These are phyloP conservation scores for Selaginella tamariscina DNA, from an alignment of 75 land plant genomes.

Conservation along the genomic window DNA sequence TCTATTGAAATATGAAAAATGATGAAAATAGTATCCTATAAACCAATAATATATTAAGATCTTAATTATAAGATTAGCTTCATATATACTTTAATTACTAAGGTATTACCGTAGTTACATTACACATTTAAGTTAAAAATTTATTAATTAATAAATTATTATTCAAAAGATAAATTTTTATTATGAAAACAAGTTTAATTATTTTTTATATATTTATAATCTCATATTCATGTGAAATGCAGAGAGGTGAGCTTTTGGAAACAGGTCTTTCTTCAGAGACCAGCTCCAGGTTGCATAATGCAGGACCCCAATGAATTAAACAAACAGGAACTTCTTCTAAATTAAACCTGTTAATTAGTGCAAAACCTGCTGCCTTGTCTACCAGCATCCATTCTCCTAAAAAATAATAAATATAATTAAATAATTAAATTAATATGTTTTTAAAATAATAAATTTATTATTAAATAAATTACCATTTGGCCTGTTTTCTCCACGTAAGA, in stretches of 20 bases:
- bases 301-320: slow-evolving; percentile 62
- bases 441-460: too few relatives aligned
- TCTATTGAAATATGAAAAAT: too few relatives aligned
- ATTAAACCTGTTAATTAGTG: slow-evolving; percentile 48
- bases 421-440: neutral
- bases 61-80: too few relatives aligned
- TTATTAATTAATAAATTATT: too few relatives aligned
- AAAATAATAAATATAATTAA: neutral
- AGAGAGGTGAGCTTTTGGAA: slow-evolving; percentile 50
- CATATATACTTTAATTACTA: too few relatives aligned
- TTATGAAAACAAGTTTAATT: too few relatives aligned
- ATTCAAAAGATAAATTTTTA: too few relatives aligned
- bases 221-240: slow-evolving; percentile 53
- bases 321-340: slow-evolving; percentile 45
- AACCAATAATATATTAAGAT: too few relatives aligned
- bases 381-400: slow-evolving; percentile 80
- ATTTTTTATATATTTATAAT: too few relatives aligned
- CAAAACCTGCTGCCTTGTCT: slow-evolving; percentile 51
- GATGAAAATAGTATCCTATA: too few relatives aligned
- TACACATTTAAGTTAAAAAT: too few relatives aligned
- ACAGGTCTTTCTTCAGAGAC: slow-evolving; percentile 81
- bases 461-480: slow-evolving; percentile 58
- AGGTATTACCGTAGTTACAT: too few relatives aligned
- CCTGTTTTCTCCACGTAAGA: slow-evolving; percentile 38
- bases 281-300: slow-evolving; percentile 59